Evolutionary conservation across 176 grass and related monocot species (phyloP), one percentile per base, ranked within the genome.

Genomic region (Eremochloa ophiuroides): DNA sequence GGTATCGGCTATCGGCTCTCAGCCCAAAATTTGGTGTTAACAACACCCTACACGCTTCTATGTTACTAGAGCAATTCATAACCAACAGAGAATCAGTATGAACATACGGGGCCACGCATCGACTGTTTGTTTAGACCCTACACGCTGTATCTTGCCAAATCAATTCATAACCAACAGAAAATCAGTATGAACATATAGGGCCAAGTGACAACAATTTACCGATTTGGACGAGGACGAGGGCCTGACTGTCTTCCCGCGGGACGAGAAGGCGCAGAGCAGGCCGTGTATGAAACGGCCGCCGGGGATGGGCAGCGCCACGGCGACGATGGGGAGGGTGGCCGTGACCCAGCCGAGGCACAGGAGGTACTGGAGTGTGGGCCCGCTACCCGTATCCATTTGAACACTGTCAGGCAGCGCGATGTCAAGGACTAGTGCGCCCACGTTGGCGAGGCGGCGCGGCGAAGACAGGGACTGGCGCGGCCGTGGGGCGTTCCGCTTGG

Each of bases 171-270:
- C 9, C 10, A 60, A 64, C 16, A 14, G 14, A 9, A 48, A 10
- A 67, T 3, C 41, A 74, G 16, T 11, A 23, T 1, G 40, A 70
- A 71, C 40, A 71, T 1, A 62, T 43, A 14, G 27, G 29, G n/a
- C 66, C 23, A 65, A 42, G 28, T 37, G 47, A 29, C 8, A 25
- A 74, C 18, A 40, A 15, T 77, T 77, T 85, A 89, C 87, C 82
- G n/a, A 29, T 73, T 85, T 82, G 43, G 87, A 82, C 9, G 76
- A 16, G 48, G 84, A 50, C 23, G 92, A 64, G 12, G 78, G 8
- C 55, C 80, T 87, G 48, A 23, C 62, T 17, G 82, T 94, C 84
- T 94, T 91, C 10, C 87, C 87, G 16, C 86, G 76, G 62, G 71
- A 66, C 46, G 86, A 63, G 80, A 89, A 85, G 46, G 69, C 71